phyloP scores from a whole-genome alignment of 805 yeast genomes.

The Candida methanosorbosa region DNA sequence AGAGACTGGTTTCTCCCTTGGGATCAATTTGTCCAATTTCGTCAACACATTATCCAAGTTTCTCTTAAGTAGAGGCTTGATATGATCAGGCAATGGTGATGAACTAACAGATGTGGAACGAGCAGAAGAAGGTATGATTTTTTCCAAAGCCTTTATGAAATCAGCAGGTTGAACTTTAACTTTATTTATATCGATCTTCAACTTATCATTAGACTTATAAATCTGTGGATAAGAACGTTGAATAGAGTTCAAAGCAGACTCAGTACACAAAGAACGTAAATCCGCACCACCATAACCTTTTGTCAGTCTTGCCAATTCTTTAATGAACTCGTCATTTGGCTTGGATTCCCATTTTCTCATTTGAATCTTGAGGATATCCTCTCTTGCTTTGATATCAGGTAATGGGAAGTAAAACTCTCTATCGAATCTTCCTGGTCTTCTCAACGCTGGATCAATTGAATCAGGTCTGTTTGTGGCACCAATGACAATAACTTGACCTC shows the following conservation, averaged over 20 bases:
- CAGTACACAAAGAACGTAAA: conserved; percentile 87
- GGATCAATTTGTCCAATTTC: conserved; percentile 51
- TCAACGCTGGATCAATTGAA: conserved; percentile 94
- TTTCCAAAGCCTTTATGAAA: conserved; percentile 77
- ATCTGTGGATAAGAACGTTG: conserved; percentile 93
- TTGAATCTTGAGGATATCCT: conserved; percentile 73
- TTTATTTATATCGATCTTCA: conserved; percentile 59
- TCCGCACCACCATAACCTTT: conserved; percentile 99
- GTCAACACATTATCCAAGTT: conserved; percentile 37
- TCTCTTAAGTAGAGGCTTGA: conserved; percentile 53
- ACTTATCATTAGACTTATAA: conserved; percentile 64
- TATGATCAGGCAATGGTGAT: conserved; percentile 68
- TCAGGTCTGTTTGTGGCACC: conserved; percentile 99
- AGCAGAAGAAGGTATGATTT: conserved; percentile 87
- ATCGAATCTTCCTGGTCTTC: conserved; percentile 96
- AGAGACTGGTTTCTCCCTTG: conserved; percentile 45
- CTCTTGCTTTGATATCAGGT: conserved; percentile 75
- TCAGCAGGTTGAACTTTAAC: conserved; percentile 75
- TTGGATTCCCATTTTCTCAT: conserved; percentile 87
- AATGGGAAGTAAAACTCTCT: conserved; percentile 94
- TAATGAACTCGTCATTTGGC: conserved; percentile 45
- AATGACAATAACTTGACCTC: conserved; percentile 96
- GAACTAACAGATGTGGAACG: conserved; percentile 65
- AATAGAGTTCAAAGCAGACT: conserved; percentile 86
- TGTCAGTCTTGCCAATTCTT: conserved; percentile 66